Evolutionary conservation across 1,284 basidiomycete species (phyloP).

Genomic region (Wolfiporia cocos): DNA sequence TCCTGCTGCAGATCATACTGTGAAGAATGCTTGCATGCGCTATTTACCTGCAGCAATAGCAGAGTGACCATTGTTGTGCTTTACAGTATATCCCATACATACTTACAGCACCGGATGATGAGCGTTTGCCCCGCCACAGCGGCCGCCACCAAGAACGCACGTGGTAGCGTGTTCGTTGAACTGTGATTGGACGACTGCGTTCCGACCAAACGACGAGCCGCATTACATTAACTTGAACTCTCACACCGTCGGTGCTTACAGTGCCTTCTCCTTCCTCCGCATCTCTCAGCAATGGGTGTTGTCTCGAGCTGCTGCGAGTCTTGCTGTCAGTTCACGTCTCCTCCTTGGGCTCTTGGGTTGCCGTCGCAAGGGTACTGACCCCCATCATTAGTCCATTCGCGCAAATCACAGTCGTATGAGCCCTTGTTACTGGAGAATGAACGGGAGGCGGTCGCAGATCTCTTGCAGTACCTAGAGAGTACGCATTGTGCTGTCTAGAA

Average conservation of each 20-base stretch:
- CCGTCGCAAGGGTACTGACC: conserved; percentile 13
- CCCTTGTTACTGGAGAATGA: conserved; percentile 96
- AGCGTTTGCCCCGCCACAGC: too few relatives aligned
- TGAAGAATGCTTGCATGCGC: too few relatives aligned
- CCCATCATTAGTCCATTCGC: conserved; percentile 53
- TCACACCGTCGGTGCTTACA: conserved; percentile 3
- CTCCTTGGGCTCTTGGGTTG: not conserved
- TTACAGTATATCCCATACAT: too few relatives aligned
- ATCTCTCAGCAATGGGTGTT: conserved; percentile 37
- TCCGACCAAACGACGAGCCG: too few relatives aligned
- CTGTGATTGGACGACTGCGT: too few relatives aligned
- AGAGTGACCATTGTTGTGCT: too few relatives aligned
- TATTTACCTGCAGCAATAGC: too few relatives aligned
- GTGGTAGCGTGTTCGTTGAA: too few relatives aligned
- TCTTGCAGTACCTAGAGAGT: conserved; percentile 98
- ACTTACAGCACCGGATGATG: too few relatives aligned
- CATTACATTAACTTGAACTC: too few relatives aligned
- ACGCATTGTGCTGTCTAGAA: conserved; percentile 26
- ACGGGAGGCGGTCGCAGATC: conserved; percentile 96
- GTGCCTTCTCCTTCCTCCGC: conserved; percentile 13
- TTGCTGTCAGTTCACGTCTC: conserved; percentile 50
- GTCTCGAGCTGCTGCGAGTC: conserved; percentile 73
- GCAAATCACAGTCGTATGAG: conserved; percentile 84
- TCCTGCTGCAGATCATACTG: too few relatives aligned
- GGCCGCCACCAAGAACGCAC: too few relatives aligned